Percentiles rank a stretch among this genome's conserved stretches.
phyloP scores from a whole-genome alignment of 352 stramenopile species.

The Phytophthora foliorum region DNA sequence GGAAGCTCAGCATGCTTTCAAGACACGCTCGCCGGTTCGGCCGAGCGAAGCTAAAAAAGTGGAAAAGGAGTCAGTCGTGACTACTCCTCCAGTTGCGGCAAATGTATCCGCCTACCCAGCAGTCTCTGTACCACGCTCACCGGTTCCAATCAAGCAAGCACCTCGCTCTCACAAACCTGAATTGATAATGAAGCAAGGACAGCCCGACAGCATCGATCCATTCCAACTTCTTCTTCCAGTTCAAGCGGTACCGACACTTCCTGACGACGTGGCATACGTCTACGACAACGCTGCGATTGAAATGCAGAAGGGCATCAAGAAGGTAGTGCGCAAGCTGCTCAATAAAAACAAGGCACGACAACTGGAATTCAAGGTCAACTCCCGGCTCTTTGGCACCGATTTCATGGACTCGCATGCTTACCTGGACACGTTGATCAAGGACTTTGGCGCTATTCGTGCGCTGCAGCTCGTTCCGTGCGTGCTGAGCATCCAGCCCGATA shows the following conservation, averaged over 20 bases:
- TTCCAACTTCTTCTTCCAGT: slow-evolving; percentile 64
- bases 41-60: slow-evolving; percentile 12
- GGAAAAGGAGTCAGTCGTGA: slow-evolving; percentile 7
- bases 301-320: slow-evolving; percentile 83
- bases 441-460: slow-evolving; percentile 64
- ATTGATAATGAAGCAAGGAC: neutral
- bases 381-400: slow-evolving; percentile 78
- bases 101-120: neutral
- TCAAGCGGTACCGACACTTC: slow-evolving; percentile 52
- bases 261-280: slow-evolving; percentile 63
- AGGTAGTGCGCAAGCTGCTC: slow-evolving; percentile 76
- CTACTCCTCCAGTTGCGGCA: neutral
- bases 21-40: neutral
- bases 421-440: slow-evolving; percentile 66
- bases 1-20: neutral
- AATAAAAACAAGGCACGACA: slow-evolving; percentile 62
- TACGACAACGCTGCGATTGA: slow-evolving; percentile 68
- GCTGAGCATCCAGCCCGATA: slow-evolving; percentile 68
- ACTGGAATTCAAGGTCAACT: slow-evolving; percentile 88
- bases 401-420: slow-evolving; percentile 84
- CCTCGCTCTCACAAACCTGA: neutral
- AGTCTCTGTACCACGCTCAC: neutral
- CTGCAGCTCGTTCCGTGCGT: slow-evolving; percentile 78
- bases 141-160: neutral
- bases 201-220: slow-evolving; percentile 44